A percentile compares a stretch with the other conserved stretches of the same genome.
phyloP scores from a whole-genome alignment of 2,329 filamentous ascomycete genomes.

The Aspergillus sp. region DNA sequence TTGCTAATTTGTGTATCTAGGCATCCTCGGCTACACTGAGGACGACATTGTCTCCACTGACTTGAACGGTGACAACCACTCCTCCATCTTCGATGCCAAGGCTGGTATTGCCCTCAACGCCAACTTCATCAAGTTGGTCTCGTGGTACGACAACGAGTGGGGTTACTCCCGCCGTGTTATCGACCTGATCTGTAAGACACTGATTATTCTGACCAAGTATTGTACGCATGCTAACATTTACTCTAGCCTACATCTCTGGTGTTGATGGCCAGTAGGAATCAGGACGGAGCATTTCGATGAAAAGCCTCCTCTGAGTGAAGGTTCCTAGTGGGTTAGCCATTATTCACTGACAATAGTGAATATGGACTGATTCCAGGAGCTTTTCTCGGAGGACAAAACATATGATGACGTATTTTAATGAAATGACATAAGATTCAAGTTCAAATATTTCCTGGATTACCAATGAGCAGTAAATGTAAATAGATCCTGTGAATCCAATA shows the following conservation, averaged over 20 bases:
- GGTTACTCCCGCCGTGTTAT: conserved; percentile 96
- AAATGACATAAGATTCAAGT: conserved; percentile 16
- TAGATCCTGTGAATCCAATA: too few relatives aligned
- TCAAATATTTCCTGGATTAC: not conserved
- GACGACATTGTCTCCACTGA: conserved; percentile 94
- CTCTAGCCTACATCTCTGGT: conserved; percentile 69
- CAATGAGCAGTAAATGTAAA: too few relatives aligned
- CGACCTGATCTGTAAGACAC: conserved; percentile 58
- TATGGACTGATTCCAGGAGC: too few relatives aligned
- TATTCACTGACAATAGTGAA: too few relatives aligned
- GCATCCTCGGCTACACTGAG: conserved; percentile 91
- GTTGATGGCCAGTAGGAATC: conserved; percentile 54
- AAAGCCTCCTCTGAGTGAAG: conserved; percentile 29
- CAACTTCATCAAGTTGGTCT: conserved; percentile 98
- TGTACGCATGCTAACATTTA: conserved; percentile 17
- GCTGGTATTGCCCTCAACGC: conserved; percentile 97
- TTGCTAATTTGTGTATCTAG: conserved; percentile 21
- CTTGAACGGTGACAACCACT: conserved; percentile 85
- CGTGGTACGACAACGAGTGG: conserved; percentile 99
- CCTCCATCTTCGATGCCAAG: conserved; percentile 99
- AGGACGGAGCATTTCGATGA: conserved; percentile 25
- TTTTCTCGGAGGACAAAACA: conserved; percentile 9
- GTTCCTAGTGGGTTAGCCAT: too few relatives aligned
- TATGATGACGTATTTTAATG: conserved; percentile 25
- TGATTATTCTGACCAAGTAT: conserved; percentile 1